These are phyloP conservation scores for Microdochium bolleyi DNA, from an alignment of 2,329 filamentous ascomycete genomes.

Conservation along the genomic window DNA sequence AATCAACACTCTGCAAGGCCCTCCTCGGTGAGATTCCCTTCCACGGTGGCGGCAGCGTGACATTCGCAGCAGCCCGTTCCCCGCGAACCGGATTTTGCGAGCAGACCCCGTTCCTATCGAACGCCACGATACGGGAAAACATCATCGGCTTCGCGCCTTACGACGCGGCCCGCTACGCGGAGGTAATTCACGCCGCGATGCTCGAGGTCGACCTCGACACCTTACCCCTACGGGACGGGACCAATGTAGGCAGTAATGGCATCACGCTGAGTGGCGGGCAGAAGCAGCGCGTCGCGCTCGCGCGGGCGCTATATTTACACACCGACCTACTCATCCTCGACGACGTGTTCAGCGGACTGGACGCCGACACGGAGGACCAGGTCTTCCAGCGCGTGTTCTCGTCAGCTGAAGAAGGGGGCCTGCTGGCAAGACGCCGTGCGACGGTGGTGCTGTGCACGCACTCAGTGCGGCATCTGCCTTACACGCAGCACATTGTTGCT, in stretches of 20 bases:
- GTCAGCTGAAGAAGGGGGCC: constrained; percentile 13
- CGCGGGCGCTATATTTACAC: constrained; percentile 21
- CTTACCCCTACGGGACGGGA: constrained; percentile 26
- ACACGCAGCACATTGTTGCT: constrained; percentile 37
- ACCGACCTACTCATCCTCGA: constrained; percentile 22
- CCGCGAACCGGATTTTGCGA: constrained; percentile 24
- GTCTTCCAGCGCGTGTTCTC: constrained; percentile 22
- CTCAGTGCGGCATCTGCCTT: constrained; percentile 26
- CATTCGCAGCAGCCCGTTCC: constrained; percentile 6
- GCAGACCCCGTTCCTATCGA: constrained; percentile 25
- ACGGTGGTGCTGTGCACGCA: constrained; percentile 29
- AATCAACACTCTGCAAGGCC: constrained; percentile 32
- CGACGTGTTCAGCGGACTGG: constrained; percentile 26
- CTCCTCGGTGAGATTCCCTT: constrained; percentile 27
- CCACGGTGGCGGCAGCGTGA: constrained; percentile 11
- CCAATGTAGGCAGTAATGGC: constrained; percentile 34
- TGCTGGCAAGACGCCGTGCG: constrained; percentile 11
- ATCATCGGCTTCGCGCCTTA: constrained; percentile 18
- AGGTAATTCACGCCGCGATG: constrained; percentile 17
- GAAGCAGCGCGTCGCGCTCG: constrained; percentile 28
- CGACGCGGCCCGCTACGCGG: constrained; percentile 14
- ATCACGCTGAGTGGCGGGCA: constrained; percentile 38
- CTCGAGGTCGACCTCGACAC: constrained; percentile 20
- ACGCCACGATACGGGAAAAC: constrained; percentile 20
- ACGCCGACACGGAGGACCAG: constrained; percentile 21